Conservation (phyloP, 345 rosid genomes). For the Eucalyptus regnans region DNA sequence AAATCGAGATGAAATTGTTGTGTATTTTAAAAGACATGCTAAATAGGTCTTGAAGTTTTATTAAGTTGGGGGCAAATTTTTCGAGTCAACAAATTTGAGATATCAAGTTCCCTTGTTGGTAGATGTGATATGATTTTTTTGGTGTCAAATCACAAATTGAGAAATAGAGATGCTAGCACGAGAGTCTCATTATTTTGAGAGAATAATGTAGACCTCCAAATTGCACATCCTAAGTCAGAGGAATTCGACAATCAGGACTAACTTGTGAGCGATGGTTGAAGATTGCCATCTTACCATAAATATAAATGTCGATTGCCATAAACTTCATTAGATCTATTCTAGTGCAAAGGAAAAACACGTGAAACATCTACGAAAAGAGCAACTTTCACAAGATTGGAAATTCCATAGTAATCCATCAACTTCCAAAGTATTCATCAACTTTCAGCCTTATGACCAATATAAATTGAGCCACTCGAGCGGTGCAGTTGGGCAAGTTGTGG, state of each 20-base stretch:
- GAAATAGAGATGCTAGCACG: rapidly evolving
- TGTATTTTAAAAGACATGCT: not conserved
- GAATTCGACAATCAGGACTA: rapidly evolving
- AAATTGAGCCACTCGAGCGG: not conserved
- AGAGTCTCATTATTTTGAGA: not conserved
- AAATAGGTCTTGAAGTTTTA: not conserved
- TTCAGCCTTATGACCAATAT: not conserved
- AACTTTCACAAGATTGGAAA: too few relatives aligned
- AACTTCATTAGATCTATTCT: too few relatives aligned
- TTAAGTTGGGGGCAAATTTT: rapidly evolving
- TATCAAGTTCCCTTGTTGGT: rapidly evolving
- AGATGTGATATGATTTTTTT: not conserved
- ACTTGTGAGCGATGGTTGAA: not conserved
- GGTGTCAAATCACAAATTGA: not conserved
- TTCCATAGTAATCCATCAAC: not conserved
- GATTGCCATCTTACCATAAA: too few relatives aligned
- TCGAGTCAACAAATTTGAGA: rapidly evolving
- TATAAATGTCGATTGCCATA: too few relatives aligned
- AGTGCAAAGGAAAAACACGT: too few relatives aligned
- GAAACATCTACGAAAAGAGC: too few relatives aligned
- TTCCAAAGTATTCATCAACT: not conserved
- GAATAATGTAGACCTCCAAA: not conserved
- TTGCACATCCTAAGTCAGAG: not conserved
- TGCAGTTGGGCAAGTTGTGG: not conserved
- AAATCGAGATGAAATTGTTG: not conserved